Base-by-base conservation (phyloP, 768 basidiomycete species). In the Multifurca ochricompacta region DNA sequence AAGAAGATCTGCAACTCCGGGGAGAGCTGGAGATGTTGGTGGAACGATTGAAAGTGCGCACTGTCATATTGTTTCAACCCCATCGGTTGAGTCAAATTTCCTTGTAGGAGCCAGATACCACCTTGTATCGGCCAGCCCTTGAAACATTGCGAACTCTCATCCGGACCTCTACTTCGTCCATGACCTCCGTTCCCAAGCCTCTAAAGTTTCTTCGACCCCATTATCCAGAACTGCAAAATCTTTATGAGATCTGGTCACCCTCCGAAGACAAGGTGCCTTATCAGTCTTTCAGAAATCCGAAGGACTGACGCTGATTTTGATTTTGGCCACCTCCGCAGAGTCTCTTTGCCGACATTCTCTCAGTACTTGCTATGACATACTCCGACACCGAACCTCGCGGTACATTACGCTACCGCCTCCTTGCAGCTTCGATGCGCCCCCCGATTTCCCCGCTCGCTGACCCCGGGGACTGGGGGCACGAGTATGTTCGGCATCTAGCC, bases 131-230 rank as follows among this genome's bases (percentile, higher is more conserved):
- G 16, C 86, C 94, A 21, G 92, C 95, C 25, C 77, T 99, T 13
- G 95, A 99, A 73, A 91, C 91, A 3, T 77, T 99, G 9, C 81
- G 95, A 44, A 92, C 88, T 6, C 76, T 98, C 39, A 98, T 98
- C 65, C 79, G 91, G 65, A 97, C 95, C 6, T 93, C 93, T 10
- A 99, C 96, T 3, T 94, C 91, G 14, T 96, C 93, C 6, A 98
- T 99, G 95, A 99, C 96, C 10, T 94, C 92, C 21, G 95, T 99
- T 9, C 96, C 96, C 1, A 98, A 99, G 74, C 96, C 96, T 27
- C 78, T 99, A 54, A 99, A 99, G 73, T 99, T 99, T 71, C 79
- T 99, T 28, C 85, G 93, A 52, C 94, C 93, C 31, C 87, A 92
- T 67, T 99, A 95, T 67, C 88, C 87, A 44, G 84, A 82, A 54